A percentile compares a stretch with the other conserved stretches of the same genome.
phyloP scores from a whole-genome alignment of 2,329 filamentous ascomycete genomes.

The Penicillium sp. region DNA sequence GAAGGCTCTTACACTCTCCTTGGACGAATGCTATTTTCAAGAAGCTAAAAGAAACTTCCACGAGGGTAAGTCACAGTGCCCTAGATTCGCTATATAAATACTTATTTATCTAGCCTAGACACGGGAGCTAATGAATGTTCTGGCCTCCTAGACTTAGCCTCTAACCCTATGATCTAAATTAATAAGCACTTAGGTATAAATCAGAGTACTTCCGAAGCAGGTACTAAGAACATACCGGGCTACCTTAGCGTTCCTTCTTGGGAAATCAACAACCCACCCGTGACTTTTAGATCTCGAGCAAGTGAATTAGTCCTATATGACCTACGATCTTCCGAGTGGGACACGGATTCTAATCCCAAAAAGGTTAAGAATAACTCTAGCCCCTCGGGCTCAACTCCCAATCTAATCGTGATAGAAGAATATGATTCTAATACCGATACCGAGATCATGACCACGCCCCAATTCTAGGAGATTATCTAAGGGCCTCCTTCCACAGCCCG shows the following conservation, averaged over 20 bases:
- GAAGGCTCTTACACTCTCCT: not conserved
- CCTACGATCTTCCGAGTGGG: not conserved
- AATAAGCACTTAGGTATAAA: not conserved
- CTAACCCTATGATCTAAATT: not conserved
- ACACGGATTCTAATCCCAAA: not conserved
- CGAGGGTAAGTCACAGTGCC: not conserved
- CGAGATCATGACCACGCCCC: not conserved
- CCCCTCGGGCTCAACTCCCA: not conserved
- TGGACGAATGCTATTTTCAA: not conserved
- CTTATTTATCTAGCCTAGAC: not conserved
- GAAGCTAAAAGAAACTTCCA: not conserved
- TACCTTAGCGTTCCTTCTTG: not conserved
- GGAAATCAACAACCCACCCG: not conserved
- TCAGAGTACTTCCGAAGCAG: not conserved
- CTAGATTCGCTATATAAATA: not conserved
- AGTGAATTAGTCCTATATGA: not conserved
- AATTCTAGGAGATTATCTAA: not conserved
- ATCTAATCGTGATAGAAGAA: not conserved
- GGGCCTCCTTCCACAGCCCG: not conserved
- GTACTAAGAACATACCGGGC: not conserved
- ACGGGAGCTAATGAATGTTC: not conserved
- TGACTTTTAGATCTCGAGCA: not conserved
- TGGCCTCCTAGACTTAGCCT: not conserved
- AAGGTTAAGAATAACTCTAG: not conserved
- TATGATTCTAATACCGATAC: not conserved